Evolutionary conservation across 768 basidiomycete species (phyloP), one percentile per base, ranked within the genome.

Genomic region (Lactarius evosmus): DNA sequence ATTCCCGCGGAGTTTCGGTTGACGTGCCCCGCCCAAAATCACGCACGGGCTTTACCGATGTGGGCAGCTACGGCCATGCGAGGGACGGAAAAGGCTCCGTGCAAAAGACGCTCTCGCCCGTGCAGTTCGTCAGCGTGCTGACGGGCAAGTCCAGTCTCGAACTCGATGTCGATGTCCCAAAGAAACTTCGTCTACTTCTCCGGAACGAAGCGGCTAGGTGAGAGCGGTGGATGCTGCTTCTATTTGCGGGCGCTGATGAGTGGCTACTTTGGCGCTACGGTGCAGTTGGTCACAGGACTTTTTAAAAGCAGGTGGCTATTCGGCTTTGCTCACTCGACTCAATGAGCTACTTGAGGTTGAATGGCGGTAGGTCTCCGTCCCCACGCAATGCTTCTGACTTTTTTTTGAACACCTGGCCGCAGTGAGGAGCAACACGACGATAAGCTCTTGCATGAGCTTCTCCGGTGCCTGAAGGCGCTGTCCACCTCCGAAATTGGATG

Each of bases 401-500:
- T 38, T 38, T 33, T 29, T 5, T n/a, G 14, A 32, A 41, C 46
- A 12, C 40, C 50, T 52, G 16, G 67, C n/a, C 70, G 40, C 38
- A 95, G 95, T 67, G 96, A 98, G 74, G 97, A 99, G 72, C 96
- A 98, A 71, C 96, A 97, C 68, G 97, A 97, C 71, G 97, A 98
- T 72, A 88, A 97, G 73, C 80, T 97, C 49, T 79, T 99, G 17
- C 88, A 96, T 68, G 95, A 98, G 74, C 78, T 98, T 2, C 78
- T 98, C 44, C 87, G 94, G 2, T 98, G 95, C 77, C 85, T 98
- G 75, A 97, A 97, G 75, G 97, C 91, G 0, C 80, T 99, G 3
- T 88, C 92, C 0, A 96, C 95, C 0, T 94, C 92, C 8, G 82
- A 88, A 53, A 87, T 91, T 38, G 96, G 96, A 16, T 95, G 91